Percentiles rank a stretch among this genome's conserved stretches.
Evolutionary conservation across 2,329 filamentous ascomycete species (phyloP).

Genomic region (Alternaria brassicae): DNA sequence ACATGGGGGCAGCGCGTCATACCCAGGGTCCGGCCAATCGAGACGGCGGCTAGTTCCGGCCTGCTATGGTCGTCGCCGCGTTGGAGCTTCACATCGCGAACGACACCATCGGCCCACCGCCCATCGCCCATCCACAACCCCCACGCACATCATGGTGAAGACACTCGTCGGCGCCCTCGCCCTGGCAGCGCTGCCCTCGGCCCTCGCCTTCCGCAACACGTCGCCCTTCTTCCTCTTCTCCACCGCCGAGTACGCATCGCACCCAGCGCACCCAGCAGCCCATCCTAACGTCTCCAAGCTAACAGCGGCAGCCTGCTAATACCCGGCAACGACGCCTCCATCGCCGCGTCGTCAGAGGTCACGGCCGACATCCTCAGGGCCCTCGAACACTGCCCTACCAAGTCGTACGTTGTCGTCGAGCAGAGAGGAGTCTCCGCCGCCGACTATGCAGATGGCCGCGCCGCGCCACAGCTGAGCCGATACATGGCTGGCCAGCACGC

Average conservation of each 20-base stretch:
- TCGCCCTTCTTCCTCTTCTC: conserved; percentile 91
- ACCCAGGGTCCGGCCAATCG: conserved; percentile 16
- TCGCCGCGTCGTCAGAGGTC: conserved; percentile 55
- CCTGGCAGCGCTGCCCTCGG: conserved; percentile 62
- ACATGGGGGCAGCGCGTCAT: conserved; percentile 36
- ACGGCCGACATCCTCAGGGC: conserved; percentile 52
- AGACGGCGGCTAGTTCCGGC: conserved; percentile 11
- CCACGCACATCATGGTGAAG: conserved; percentile 51
- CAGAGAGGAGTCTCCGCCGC: conserved; percentile 76
- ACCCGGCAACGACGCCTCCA: conserved; percentile 31
- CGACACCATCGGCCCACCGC: conserved; percentile 20
- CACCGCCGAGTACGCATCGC: conserved; percentile 72
- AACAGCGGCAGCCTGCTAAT: conserved; percentile 41
- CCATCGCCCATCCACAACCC: conserved; percentile 5
- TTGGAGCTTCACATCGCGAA: conserved; percentile 23
- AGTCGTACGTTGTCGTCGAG: conserved; percentile 77
- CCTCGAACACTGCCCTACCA: conserved; percentile 73
- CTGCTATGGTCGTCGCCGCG: conserved; percentile 15
- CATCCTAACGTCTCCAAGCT: conserved; percentile 27
- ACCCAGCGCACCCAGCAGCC: conserved; percentile 15
- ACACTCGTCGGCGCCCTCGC: conserved; percentile 57
- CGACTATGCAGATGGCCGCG: conserved; percentile 67
- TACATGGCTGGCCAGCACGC: conserved; percentile 58
- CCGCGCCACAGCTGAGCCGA: conserved; percentile 62
- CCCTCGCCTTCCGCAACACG: conserved; percentile 80